A percentile compares a stretch with the other conserved stretches of the same genome.
phyloP scores from a whole-genome alignment of 108 stramenopile genomes.

The Skeletonema costatum region DNA sequence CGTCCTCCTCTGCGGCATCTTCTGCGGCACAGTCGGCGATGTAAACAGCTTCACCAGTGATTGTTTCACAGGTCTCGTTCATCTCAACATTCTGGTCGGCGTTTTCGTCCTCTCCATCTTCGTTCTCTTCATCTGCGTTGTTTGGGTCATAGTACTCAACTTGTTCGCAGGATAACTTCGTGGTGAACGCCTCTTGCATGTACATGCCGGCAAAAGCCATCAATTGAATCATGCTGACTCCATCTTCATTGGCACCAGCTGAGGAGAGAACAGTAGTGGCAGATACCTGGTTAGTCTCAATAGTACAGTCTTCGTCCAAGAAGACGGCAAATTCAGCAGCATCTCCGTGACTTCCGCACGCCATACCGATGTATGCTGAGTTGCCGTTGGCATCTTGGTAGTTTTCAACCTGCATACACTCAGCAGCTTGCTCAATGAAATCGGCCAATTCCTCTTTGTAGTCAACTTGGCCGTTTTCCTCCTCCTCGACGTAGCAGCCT shows the following conservation, averaged over 20 bases:
- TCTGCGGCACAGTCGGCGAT: background rate
- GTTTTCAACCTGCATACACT: slow-evolving; percentile 28
- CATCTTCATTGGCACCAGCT: background rate
- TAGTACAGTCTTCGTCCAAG: slow-evolving; percentile 68
- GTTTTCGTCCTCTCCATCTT: background rate
- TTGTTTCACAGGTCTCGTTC: background rate
- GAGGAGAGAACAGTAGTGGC: background rate
- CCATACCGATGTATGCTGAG: slow-evolving; percentile 50
- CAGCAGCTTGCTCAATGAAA: slow-evolving; percentile 47
- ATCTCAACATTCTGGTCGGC: background rate
- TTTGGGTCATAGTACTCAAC: background rate
- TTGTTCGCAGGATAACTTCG: background rate
- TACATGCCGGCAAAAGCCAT: background rate
- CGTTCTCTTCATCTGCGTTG: background rate
- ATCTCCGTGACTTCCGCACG: slow-evolving; percentile 68
- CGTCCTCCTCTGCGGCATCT: background rate
- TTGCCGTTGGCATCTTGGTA: background rate
- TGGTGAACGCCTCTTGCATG: slow-evolving; percentile 3
- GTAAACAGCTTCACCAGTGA: background rate
- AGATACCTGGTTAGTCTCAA: slow-evolving; percentile 41
- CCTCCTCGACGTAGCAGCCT: slow-evolving; percentile 51
- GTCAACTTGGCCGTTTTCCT: slow-evolving; percentile 33
- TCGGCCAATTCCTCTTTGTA: slow-evolving; percentile 42
- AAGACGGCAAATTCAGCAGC: slow-evolving; percentile 77
- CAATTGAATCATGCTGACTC: background rate